phyloP scores from a whole-genome alignment of 2,329 filamentous ascomycete genomes.

The Pestalotiopsis sp. region DNA sequence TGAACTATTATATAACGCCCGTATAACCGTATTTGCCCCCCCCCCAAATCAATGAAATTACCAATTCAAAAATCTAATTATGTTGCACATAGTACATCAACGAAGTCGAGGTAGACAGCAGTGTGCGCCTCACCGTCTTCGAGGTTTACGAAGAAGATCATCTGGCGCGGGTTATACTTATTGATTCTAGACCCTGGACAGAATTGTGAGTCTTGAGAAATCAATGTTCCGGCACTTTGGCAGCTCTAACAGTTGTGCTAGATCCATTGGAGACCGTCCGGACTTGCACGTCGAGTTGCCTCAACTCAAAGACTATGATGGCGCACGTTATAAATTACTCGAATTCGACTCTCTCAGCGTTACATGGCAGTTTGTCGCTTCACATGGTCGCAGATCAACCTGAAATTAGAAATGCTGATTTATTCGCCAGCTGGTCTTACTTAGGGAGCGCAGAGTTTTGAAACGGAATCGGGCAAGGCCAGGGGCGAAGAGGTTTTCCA shows the following conservation, averaged over 20 bases:
- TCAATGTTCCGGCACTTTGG: background rate
- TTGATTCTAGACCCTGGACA: background rate
- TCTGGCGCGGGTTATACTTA: background rate
- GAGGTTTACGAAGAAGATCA: background rate
- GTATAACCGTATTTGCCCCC: no score
- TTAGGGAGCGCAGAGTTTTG: background rate
- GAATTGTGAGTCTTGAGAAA: background rate
- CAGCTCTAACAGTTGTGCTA: background rate
- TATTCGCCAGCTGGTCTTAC: background rate
- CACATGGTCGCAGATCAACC: background rate
- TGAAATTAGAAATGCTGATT: background rate
- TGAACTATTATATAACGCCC: no score
- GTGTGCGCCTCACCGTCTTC: background rate
- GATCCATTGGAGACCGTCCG: background rate
- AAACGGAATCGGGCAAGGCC: background rate
- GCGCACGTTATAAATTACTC: background rate
- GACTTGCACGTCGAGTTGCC: background rate
- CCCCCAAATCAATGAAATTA: background rate
- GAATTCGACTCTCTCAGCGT: background rate
- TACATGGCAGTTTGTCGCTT: background rate
- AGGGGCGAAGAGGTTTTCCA: background rate
- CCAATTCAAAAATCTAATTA: background rate
- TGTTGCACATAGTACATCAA: background rate
- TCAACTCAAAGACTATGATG: background rate
- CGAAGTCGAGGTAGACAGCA: background rate